Evolutionary conservation across 345 rosid species (phyloP).

Genomic region (Bruguiera gymnorhiza): DNA sequence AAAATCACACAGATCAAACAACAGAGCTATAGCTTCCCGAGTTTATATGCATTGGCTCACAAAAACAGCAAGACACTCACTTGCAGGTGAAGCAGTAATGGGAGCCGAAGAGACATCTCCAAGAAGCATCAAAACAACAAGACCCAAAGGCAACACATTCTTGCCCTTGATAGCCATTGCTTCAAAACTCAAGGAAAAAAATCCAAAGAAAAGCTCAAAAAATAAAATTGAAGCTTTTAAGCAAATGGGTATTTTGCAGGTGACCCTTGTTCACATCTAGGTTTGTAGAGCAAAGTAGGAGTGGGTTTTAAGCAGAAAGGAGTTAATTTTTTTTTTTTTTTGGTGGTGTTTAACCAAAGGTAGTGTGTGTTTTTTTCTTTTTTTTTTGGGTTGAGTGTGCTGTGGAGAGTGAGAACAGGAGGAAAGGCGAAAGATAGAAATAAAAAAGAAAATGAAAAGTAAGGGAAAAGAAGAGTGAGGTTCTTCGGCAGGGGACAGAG

Average conservation of each 20-base stretch:
- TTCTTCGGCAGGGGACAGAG: conserved; percentile 7
- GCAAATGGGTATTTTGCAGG: conserved; percentile 12
- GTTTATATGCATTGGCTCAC: conserved; percentile 1
- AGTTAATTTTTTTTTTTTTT: neutral
- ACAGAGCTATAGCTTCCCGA: conserved; percentile 9
- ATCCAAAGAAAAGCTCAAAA: conserved; percentile 9
- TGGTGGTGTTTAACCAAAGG: neutral
- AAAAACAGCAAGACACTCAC: conserved; percentile 41
- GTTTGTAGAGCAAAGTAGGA: conserved; percentile 6
- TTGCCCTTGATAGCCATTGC: conserved; percentile 44
- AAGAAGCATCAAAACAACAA: conserved; percentile 47
- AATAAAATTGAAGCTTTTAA: conserved; percentile 19
- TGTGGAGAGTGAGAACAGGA: neutral
- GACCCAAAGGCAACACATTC: conserved; percentile 40
- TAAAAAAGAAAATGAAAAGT: conserved; percentile 11
- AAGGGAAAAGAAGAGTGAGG: conserved; percentile 1
- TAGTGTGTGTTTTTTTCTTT: no score
- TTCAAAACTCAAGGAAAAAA: conserved; percentile 5
- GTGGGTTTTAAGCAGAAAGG: conserved; percentile 8
- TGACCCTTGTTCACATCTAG: conserved; percentile 27
- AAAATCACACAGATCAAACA: conserved; percentile 10
- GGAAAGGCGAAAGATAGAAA: conserved; percentile 7
- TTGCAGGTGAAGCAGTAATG: conserved; percentile 67
- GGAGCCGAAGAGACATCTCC: conserved; percentile 65
- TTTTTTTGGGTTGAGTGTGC: neutral